Evolutionary conservation across 2,329 filamentous ascomycete genomes (phyloP), one percentile per base, ranked within the genome.

Genomic region (Coniochaeta hoffmannii): DNA sequence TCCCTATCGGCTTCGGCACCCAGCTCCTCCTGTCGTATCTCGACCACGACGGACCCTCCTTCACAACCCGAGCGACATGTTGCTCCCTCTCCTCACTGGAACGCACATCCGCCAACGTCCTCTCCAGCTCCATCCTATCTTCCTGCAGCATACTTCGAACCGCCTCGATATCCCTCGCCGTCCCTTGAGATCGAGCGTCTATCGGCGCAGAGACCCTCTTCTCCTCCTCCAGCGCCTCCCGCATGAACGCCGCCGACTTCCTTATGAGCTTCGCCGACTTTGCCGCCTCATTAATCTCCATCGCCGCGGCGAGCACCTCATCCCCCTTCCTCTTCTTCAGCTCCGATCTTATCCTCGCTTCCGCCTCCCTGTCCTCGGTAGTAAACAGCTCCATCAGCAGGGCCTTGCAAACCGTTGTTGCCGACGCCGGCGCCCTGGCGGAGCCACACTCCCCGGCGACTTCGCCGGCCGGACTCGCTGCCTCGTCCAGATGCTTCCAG

Each of bases 1-100:
- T 70, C 5, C 82, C 82, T 61, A 85, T 84, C 0, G 82, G 81
- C 61, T 78, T 81, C 10, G 81, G 74, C 56, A 74, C 76, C 82
- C 82, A 85, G 9, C 30, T 41, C 2, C 70, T 64, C 8, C 78
- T 79, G 51, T 77, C 68, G 60, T 77, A 79, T 56, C 70, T 69
- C 22, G 71, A 69, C 81, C 82, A 85, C 24, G 72, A 70, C 44
- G 64, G 64, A 12, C 62, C 60, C n/a, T 62, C 53, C 11, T 53
- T 54, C 4, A 51, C 2, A 28, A 28, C 41, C 24, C 12, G 19
- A 28, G 22, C 22, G 2, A 4, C 22, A n/a, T n/a, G n/a, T n/a
- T n/a, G n/a, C 41, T 4, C 15, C 4, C n/a, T 12, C 24, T 46
- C 41, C n/a, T 28, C 22, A 24, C 24, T 2, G 11, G 41, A 46